Conservation (phyloP, 2,329 filamentous ascomycete genomes). For the Sclerotinia sclerotiorum region DNA sequence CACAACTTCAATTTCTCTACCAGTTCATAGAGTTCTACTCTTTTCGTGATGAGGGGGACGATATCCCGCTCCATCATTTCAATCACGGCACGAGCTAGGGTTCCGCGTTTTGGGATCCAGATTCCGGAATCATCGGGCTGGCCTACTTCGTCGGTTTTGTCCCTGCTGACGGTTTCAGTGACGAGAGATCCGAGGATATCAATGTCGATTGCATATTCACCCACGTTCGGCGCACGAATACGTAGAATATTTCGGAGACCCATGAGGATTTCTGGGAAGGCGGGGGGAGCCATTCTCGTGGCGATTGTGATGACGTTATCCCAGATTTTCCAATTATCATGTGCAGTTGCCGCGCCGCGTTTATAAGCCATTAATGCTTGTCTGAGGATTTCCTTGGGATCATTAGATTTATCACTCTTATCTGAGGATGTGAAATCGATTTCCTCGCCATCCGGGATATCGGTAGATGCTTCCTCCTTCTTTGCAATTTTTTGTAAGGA, state of each 20-base stretch:
- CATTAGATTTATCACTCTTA: constrained; percentile 37
- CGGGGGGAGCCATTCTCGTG: constrained; percentile 72
- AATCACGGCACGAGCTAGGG: constrained; percentile 61
- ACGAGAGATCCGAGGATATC: constrained; percentile 72
- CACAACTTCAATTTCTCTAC: constrained; percentile 72
- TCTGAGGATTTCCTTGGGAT: constrained; percentile 52
- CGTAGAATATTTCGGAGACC: constrained; percentile 74
- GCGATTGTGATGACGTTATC: constrained; percentile 91
- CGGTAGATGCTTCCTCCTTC: constrained; percentile 33
- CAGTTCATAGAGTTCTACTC: constrained; percentile 74
- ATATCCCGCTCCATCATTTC: constrained; percentile 73
- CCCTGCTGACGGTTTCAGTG: constrained; percentile 61
- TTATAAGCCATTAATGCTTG: constrained; percentile 85
- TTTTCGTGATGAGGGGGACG: constrained; percentile 79
- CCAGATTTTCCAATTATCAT: constrained; percentile 92
- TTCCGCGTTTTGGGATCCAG: constrained; percentile 55
- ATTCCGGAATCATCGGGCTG: constrained; percentile 30
- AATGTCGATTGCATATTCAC: constrained; percentile 76
- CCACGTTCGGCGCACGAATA: constrained; percentile 62
- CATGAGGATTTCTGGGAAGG: constrained; percentile 71
- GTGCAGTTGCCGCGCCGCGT: constrained; percentile 77
- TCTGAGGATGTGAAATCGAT: constrained; percentile 22
- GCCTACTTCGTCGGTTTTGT: constrained; percentile 37
- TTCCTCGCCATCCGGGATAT: constrained; percentile 23
- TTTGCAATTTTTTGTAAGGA: constrained; percentile 43